Percentiles rank a stretch among this genome's conserved stretches.
These are phyloP conservation scores for Crucibulum laeve DNA, from an alignment of 768 basidiomycete species.

Conservation along the genomic window DNA sequence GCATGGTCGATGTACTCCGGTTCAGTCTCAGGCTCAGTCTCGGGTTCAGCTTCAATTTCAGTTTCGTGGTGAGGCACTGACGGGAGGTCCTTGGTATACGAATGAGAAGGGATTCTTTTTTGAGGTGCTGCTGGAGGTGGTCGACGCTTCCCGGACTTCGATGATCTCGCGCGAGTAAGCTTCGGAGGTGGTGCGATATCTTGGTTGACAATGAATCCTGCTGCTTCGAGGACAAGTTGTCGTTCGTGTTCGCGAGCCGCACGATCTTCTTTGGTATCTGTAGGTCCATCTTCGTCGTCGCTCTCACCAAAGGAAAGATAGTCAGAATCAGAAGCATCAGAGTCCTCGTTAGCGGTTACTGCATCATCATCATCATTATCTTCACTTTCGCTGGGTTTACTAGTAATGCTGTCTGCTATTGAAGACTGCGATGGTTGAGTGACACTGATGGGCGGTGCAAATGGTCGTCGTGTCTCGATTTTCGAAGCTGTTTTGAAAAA, in stretches of 20 bases:
- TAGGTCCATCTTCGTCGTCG: slow-evolving; percentile 27
- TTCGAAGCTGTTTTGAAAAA: neutral
- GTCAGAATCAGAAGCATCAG: slow-evolving; percentile 29
- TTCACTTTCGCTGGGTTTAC: too few species aligned
- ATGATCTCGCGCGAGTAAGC: slow-evolving; percentile 25
- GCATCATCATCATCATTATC: slow-evolving; percentile 3
- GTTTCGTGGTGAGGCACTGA: neutral
- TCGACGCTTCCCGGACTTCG: slow-evolving; percentile 31
- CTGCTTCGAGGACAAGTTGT: slow-evolving; percentile 80
- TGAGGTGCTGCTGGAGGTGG: slow-evolving; percentile 50
- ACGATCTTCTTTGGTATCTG: slow-evolving; percentile 46
- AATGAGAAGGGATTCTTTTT: slow-evolving; percentile 19
- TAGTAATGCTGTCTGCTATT: too few species aligned
- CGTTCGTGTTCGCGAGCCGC: slow-evolving; percentile 70
- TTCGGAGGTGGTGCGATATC: slow-evolving; percentile 50
- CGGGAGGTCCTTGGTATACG: slow-evolving; percentile 7
- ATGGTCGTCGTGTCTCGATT: neutral
- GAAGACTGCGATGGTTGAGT: too few species aligned
- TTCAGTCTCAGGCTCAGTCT: neutral
- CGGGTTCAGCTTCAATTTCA: neutral
- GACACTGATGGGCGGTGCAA: too few species aligned
- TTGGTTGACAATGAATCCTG: slow-evolving; percentile 75
- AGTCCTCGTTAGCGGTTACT: slow-evolving; percentile 19
- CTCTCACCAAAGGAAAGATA: slow-evolving; percentile 35
- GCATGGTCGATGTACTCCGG: slow-evolving; percentile 32